Evolutionary conservation across 2,329 filamentous ascomycete species (phyloP).

Genomic region (Arthrobotrys sphaeroides): DNA sequence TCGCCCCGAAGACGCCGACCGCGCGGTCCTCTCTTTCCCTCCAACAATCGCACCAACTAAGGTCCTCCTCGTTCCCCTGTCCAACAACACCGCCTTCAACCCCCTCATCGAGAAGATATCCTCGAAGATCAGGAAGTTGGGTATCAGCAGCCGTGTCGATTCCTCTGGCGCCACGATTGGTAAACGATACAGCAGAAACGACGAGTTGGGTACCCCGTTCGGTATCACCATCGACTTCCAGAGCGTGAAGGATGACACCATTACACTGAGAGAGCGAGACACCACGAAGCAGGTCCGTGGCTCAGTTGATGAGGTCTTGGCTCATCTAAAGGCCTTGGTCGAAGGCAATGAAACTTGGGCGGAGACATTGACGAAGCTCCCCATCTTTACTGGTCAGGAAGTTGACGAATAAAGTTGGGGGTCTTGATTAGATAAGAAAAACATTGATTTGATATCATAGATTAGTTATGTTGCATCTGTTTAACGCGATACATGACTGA

Average conservation of each 20-base stretch:
- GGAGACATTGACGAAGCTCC: constrained; percentile 79
- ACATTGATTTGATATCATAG: not conserved
- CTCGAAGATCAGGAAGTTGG: constrained; percentile 76
- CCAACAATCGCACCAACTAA: constrained; percentile 88
- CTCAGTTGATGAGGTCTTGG: constrained; percentile 79
- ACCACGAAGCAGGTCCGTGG: constrained; percentile 89
- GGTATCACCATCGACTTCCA: constrained; percentile 97
- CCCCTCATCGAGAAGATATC: constrained; percentile 74
- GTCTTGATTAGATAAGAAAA: not conserved
- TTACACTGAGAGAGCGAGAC: constrained; percentile 90
- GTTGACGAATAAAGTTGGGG: constrained; percentile 60
- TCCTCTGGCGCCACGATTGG: constrained; percentile 91
- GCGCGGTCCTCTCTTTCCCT: constrained; percentile 81
- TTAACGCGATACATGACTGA: no score
- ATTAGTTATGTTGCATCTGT: no score
- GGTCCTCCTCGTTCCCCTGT: constrained; percentile 89
- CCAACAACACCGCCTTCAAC: constrained; percentile 79
- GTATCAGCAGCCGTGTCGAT: constrained; percentile 85
- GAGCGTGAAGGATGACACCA: constrained; percentile 83
- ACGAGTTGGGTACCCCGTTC: constrained; percentile 92
- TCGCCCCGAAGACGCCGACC: constrained; percentile 73
- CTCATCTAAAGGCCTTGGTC: constrained; percentile 73
- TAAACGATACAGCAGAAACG: constrained; percentile 92
- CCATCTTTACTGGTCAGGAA: constrained; percentile 83
- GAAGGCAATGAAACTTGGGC: constrained; percentile 73